Evolutionary conservation across 805 yeast species (phyloP), one percentile per base, ranked within the genome.

Genomic region (Lipomyces yamadae): DNA sequence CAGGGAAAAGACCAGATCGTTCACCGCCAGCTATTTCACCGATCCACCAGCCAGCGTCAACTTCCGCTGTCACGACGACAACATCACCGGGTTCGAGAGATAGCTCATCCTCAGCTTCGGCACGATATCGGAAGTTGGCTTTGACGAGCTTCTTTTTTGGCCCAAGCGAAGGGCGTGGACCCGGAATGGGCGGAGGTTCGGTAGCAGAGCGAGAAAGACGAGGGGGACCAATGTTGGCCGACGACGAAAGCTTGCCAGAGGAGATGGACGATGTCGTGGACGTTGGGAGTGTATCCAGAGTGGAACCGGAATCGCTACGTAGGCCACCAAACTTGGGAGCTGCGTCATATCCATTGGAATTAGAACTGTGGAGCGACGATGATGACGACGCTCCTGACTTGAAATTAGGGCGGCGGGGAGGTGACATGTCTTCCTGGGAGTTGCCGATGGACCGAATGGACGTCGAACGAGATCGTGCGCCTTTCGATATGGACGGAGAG

Each of bases 21-120:
- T 45, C 65, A 50, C 62, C 55, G 37, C 65, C 66, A 30, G 55
- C 62, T 15, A 65, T 63, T 45, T 70, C 73, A 29, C 73, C 73
- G 34, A 70, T 64, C 69, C 70, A 70, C 73, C 73, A 70, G 56
- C 72, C 73, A 18, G 71, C 61, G 58, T 70, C 70, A 34, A 70
- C 37, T 57, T 70, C 70, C 30, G 67, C 69, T 15, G 64, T 65
- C 37, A 72, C 74, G 24, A 54, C 53, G 32, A 72, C 65, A 13
- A 66, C 39, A 59, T 70, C 74, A 35, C 74, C 74, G 7, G 67
- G 66, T 48, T 65, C 70, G 39, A 72, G 61, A 1, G 70, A 56
- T 15, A 72, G 63, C 58, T 72, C 74, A 42, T 72, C 72, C 18
- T 63, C 72, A 34, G 64, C 68, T 54, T 70, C 73, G 30, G 71